Base-by-base conservation (phyloP, 2,329 filamentous ascomycete genomes). In the Arachnopeziza araneosa region DNA sequence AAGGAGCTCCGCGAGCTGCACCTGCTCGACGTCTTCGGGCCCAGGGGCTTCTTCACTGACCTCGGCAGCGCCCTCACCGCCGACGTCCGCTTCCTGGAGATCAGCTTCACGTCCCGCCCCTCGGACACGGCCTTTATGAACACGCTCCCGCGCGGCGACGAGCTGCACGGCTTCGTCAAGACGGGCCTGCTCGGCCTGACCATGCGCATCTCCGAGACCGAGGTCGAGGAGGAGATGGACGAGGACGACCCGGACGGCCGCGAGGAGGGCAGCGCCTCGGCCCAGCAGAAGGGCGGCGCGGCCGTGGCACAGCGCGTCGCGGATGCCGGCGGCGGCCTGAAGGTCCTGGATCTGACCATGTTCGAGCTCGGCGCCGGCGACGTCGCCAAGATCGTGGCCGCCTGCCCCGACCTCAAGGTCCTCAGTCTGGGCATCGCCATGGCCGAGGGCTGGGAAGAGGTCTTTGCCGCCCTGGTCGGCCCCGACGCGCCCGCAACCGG, bases 71-170 rank as follows among this genome's bases (percentile, higher is more conserved):
- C 61, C 0, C 51, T 64, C 19, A 26, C 30, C 10, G 32, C 4
- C 21, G 50, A 22, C 14, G 17, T 44, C 36, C 5, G 12, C 67
- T 77, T 79, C 59, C 63, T 80, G 53, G 76, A 80, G 59, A 67
- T 79, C 23, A 77, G 75, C 50, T 80, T 78, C 58, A 80, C 77
- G 1, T 79, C 76, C 59, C 70, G 77, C 6, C 76, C 78, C 65
- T 73, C 75, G 44, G 64, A 68, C 52, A 60, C 63, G 32, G 52
- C 60, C 14, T 69, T 68, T 49, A 22, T 65, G 56, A 52, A 59
- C 1, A 62, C 50, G 21, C 7, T 69, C 22, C 60, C 61, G 0
- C 36, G 36, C 30, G 52, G 57, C 0, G 55, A 52, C 30, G 68
- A 67, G 9, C 22, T 70, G 0, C 60, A 49, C 1, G 44, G 26